phyloP scores from a whole-genome alignment of 352 stramenopile species.

The Pythium aphanidermatum region DNA sequence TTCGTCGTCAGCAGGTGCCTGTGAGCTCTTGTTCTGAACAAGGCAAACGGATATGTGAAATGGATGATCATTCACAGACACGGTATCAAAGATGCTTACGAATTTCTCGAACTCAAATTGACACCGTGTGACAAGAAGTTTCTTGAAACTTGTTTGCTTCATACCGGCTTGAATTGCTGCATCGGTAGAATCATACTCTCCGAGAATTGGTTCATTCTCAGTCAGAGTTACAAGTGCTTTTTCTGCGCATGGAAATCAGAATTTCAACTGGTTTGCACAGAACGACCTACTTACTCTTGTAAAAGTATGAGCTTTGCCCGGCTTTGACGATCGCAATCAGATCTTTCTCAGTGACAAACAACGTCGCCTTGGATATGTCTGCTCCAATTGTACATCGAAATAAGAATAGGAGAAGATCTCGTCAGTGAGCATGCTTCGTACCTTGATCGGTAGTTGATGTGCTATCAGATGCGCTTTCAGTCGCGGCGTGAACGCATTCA shows the following conservation, averaged over 20 bases:
- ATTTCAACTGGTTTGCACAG: too few species aligned
- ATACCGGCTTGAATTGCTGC: conserved; percentile 37
- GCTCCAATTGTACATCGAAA: not conserved
- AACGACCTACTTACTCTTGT: conserved; percentile 34
- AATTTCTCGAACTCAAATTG: conserved; percentile 81
- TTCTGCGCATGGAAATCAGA: conserved; percentile 21
- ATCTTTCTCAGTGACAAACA: conserved; percentile 27
- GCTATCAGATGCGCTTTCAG: not conserved
- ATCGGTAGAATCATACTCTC: conserved; percentile 43
- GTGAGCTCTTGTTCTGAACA: conserved; percentile 37
- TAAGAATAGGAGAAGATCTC: not conserved
- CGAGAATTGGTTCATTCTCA: conserved; percentile 60
- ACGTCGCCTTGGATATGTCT: conserved; percentile 27
- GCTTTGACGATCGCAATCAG: conserved; percentile 47
- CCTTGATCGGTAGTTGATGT: conserved; percentile 8
- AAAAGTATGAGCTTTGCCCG: conserved; percentile 44
- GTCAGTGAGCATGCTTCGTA: not conserved
- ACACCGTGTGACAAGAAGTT: conserved; percentile 68
- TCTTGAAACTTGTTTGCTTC: conserved; percentile 61
- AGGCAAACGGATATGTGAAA: not conserved
- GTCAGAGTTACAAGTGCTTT: conserved; percentile 41
- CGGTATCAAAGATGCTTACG: conserved; percentile 15
- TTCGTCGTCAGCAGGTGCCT: conserved; percentile 26
- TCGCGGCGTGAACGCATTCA: conserved; percentile 30
- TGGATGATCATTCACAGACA: not conserved